Evolutionary conservation across 495 filamentous ascomycete species (phyloP).

Genomic region (Penicillium desertorum): DNA sequence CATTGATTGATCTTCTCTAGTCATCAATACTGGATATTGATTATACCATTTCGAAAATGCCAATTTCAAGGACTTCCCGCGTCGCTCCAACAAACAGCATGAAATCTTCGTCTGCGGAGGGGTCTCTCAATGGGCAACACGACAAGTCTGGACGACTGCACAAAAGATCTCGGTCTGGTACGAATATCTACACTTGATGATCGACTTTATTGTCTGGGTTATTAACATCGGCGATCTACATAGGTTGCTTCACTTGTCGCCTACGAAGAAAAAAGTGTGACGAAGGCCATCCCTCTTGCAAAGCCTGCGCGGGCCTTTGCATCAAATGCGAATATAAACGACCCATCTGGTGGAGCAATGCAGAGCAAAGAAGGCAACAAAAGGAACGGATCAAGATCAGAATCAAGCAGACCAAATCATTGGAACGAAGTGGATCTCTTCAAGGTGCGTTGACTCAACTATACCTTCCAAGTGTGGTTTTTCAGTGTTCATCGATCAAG

Average conservation of each 20-base stretch:
- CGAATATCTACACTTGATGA: neutral
- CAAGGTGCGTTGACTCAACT: constrained; percentile 28
- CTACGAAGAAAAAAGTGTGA: constrained; percentile 97
- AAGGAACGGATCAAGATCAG: constrained; percentile 96
- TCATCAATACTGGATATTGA: constrained; percentile 2
- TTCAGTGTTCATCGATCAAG: neutral
- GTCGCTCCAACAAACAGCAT: neutral
- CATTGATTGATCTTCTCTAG: neutral
- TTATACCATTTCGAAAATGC: constrained; percentile 9
- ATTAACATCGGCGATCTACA: constrained; percentile 10
- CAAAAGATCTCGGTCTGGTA: constrained; percentile 7
- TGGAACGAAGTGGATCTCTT: constrained; percentile 68
- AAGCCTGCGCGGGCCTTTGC: constrained; percentile 83
- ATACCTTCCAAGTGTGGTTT: too few relatives aligned
- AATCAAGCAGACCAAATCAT: constrained; percentile 93
- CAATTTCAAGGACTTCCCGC: neutral
- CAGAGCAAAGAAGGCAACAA: constrained; percentile 76
- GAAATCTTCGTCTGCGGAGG: neutral
- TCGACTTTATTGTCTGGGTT: neutral
- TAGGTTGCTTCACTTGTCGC: constrained; percentile 97
- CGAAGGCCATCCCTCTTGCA: constrained; percentile 82
- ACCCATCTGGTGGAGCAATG: constrained; percentile 95
- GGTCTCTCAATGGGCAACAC: neutral
- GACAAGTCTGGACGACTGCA: constrained; percentile 4
- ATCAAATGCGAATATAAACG: constrained; percentile 93